phyloP scores from a whole-genome alignment of 352 stramenopile genomes.

The Phytophthora podocarpi region DNA sequence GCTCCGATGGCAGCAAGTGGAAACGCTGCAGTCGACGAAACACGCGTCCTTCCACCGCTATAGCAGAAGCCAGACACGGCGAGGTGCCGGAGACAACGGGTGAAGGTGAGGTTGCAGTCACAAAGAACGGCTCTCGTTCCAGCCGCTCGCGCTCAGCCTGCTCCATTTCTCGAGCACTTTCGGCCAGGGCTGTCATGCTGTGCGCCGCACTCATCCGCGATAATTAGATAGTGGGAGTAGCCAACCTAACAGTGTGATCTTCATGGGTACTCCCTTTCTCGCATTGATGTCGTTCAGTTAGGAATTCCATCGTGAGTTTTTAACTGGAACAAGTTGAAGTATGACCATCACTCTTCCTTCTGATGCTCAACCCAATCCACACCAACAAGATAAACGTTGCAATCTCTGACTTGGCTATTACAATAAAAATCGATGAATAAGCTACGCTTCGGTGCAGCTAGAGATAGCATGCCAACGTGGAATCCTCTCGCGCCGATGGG shows the following conservation, averaged over 20 bases:
- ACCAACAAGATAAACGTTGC: conserved; percentile 4
- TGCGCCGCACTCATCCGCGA: conserved; percentile 31
- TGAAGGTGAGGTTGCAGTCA: conserved; percentile 17
- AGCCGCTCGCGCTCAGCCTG: conserved; percentile 28
- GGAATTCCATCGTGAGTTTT: neutral
- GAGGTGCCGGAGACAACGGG: neutral
- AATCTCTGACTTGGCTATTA: conserved; percentile 30
- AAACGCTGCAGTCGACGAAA: conserved; percentile 45
- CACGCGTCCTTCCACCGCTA: conserved; percentile 37
- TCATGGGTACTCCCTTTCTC: conserved; percentile 13
- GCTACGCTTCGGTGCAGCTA: conserved; percentile 29
- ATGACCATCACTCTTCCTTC: conserved; percentile 29
- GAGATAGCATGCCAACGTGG: conserved; percentile 32
- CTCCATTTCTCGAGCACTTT: conserved; percentile 37
- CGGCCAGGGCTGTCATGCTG: conserved; percentile 38
- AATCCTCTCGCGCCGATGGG: conserved; percentile 18
- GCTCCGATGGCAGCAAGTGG: conserved; percentile 31
- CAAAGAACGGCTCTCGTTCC: conserved; percentile 30
- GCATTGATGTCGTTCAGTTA: conserved; percentile 1
- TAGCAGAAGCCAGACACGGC: neutral
- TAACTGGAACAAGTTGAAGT: conserved; percentile 27
- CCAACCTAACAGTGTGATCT: conserved; percentile 10
- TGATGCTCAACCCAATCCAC: too few relatives aligned
- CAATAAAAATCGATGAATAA: conserved; percentile 39
- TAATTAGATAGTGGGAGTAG: conserved; percentile 2